Evolutionary conservation across 73 alveolate genomes (phyloP), one percentile per base, ranked within the genome.

Genomic region (Paraurostyla sp.): DNA sequence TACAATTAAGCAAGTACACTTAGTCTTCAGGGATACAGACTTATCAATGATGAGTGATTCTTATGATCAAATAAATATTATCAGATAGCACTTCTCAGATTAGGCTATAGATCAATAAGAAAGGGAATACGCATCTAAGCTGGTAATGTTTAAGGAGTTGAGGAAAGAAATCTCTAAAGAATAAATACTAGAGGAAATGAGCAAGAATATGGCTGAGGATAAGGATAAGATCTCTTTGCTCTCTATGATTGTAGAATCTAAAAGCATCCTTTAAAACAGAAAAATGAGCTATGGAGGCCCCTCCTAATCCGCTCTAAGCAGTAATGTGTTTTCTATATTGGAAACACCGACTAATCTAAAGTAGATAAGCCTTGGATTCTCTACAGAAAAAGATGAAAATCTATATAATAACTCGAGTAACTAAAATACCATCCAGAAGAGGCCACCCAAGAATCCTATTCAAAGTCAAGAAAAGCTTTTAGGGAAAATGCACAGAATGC

Each of bases 181-280:
- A 30, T 7, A 40, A 2, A 25, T 73, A 1, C 54, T 36, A 4
- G 86, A 73, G 71, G 71, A 73, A 73, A 73, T 73, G 86, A 73
- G 86, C 50, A 73, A 73, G 27, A 35, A 32, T 25, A 73, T 73
- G 86, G 32, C 38, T 48, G 65, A 73, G 46, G 86, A 73, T 36
- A 73, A 73, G 32, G 86, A 73, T 73, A 45, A 36, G 30, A 73
- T 73, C 6, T 45, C 32, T 48, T 9, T 73, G 29, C 27, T 73
- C 0, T 73, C 65, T 23, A 73, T 73, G 86, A 73, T 73, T 9
- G 40, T 73, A 1, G 71, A 73, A 11, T 4, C 49, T 4, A 6
- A 73, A 73, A 3, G 51, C 9, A 43, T 20, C 15, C 22, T 45
- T 2, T 29, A 73, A 2, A 27, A 42, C 6, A 73, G 33, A 23